Evolutionary conservation across 176 grass and related monocot genomes (phyloP), one percentile per base, ranked within the genome.

Genomic region (Pontederia paniculata): DNA sequence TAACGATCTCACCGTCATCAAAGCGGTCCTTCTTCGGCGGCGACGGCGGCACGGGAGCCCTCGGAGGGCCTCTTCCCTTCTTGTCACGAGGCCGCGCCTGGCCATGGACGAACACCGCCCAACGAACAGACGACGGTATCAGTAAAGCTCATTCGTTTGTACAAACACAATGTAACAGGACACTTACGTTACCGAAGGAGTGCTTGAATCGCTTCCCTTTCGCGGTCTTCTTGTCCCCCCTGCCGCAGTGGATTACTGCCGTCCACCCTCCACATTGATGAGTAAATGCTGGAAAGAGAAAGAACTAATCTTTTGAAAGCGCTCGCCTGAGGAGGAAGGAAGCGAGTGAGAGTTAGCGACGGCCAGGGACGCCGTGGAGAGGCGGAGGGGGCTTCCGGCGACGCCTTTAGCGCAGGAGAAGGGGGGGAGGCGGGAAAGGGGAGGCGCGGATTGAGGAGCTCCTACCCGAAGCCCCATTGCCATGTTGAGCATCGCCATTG

Each of bases 141-240:
- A 37, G 28, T 3, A 37, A 0, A 37, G 28, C 7, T 37, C 28
- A 3, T 37, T 2, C 28, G 7, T 37, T 21, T 45, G 10, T 44
- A 62, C 17, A 21, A 13, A 10, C 8, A 16, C 19, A 2, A n/a
- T 3, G 14, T 46, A 15, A 46, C 7, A 46, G 18, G 14, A 62
- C 11, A 10, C 71, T 84, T 74, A 84, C 86, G 54, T 89, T 89
- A 12, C 86, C 86, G 49, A 73, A 89, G 14, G 81, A 89, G 57
- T 89, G 86, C 52, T 77, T 84, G 77, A 89, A 89, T 25, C 86
- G 80, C 74, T 84, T 89, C 11, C 86, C 86, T 25, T 76, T 81
- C 14, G 66, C 83, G 0, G 86, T 89, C 63, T 84, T 89, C 53
- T 74, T 84, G 52, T 89, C 86, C 3, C 86, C 86, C 78, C 86